These are phyloP conservation scores for Phytophthora pini DNA, from an alignment of 352 stramenopile species.

Conservation along the genomic window DNA sequence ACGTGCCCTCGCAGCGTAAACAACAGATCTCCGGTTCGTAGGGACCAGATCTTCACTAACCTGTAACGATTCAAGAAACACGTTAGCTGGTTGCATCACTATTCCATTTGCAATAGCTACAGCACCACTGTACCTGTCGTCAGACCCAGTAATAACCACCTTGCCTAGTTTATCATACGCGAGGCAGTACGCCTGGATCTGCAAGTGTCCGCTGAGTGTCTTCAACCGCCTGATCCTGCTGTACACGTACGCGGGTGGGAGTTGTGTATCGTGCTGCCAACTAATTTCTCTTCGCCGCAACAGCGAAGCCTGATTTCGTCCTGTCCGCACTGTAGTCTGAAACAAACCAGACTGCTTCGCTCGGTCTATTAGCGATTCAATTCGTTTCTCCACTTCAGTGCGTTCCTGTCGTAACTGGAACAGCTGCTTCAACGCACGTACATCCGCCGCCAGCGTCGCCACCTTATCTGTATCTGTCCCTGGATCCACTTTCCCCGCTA, in stretches of 20 bases:
- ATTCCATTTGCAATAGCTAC: background rate
- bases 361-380: slow-evolving; percentile 44
- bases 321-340: slow-evolving; percentile 49
- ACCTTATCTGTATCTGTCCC: slow-evolving; percentile 41
- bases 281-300: slow-evolving; percentile 61
- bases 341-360: slow-evolving; percentile 56
- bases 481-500: background rate
- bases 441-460: slow-evolving; percentile 67
- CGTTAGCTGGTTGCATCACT: slow-evolving; percentile 7
- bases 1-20: slow-evolving; percentile 89
- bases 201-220: slow-evolving; percentile 93
- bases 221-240: slow-evolving; percentile 82
- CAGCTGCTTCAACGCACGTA: slow-evolving; percentile 76
- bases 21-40: slow-evolving; percentile 81
- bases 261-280: slow-evolving; percentile 31
- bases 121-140: slow-evolving; percentile 84
- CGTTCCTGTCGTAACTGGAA: slow-evolving; percentile 69
- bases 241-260: slow-evolving; percentile 75
- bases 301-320: slow-evolving; percentile 65
- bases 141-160: slow-evolving; percentile 97
- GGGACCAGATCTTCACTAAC: slow-evolving; percentile 97
- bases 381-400: slow-evolving; percentile 31
- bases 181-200: slow-evolving; percentile 96
- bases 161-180: slow-evolving; percentile 95
- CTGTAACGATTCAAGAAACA: slow-evolving; percentile 40